Conservation (phyloP, 257 asterid genomes). For the Solanum paucissectum region DNA sequence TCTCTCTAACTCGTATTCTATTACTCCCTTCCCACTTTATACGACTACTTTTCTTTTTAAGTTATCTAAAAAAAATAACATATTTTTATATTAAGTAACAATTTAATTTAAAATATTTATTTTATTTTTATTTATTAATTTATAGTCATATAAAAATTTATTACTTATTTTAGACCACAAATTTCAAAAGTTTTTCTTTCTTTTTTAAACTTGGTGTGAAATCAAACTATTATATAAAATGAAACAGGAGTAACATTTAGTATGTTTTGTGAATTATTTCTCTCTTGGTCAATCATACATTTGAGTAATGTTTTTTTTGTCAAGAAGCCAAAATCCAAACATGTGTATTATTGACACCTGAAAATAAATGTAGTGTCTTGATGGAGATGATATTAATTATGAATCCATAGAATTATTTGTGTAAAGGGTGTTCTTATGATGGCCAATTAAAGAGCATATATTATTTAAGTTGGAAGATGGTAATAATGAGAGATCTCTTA, state of each 20-base stretch:
- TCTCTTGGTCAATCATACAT: neutral
- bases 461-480: neutral
- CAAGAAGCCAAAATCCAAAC: conserved; percentile 5
- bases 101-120: too few relatives aligned
- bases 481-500: neutral
- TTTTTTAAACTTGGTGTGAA: too few relatives aligned
- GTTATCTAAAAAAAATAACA: too few relatives aligned
- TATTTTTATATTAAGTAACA: too few relatives aligned
- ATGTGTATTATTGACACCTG: neutral
- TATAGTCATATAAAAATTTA: too few relatives aligned
- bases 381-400: neutral
- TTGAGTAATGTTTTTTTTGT: neutral
- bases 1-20: neutral
- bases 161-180: too few relatives aligned
- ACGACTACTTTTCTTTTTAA: too few relatives aligned
- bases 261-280: neutral
- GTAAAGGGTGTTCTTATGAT: neutral
- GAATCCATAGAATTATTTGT: neutral
- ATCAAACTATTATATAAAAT: neutral
- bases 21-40: neutral
- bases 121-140: too few relatives aligned
- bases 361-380: neutral
- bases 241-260: neutral
- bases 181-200: accelerated
- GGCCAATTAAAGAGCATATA: neutral